Percentiles rank a stretch among this genome's conserved stretches.
Conservation (phyloP, 2,329 filamentous ascomycete genomes). For the Epichloe scottii region DNA sequence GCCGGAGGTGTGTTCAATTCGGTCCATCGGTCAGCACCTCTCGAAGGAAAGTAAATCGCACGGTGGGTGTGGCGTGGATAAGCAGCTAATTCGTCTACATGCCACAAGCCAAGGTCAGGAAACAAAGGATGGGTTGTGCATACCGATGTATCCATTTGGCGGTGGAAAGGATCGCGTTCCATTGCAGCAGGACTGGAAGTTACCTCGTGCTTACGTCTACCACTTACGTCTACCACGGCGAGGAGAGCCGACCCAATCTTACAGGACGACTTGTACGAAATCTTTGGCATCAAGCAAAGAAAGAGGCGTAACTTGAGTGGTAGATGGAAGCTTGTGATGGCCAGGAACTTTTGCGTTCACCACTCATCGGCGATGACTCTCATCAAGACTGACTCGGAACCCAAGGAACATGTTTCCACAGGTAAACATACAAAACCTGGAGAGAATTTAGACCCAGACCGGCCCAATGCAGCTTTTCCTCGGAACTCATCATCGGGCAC, state of each 20-base stretch:
- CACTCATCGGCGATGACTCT: background rate
- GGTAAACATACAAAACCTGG: background rate
- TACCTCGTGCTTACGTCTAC: background rate
- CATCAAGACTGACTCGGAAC: background rate
- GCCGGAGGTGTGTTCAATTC: background rate
- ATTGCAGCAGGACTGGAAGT: background rate
- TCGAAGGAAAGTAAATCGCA: background rate
- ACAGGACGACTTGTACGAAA: background rate
- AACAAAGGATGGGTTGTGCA: background rate
- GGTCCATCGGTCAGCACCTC: background rate
- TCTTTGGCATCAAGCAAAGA: background rate
- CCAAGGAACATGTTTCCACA: background rate
- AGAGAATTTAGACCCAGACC: background rate
- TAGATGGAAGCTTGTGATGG: background rate
- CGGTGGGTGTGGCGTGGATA: background rate
- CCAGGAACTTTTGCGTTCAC: background rate
- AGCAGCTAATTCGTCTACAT: background rate
- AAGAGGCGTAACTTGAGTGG: too few relatives aligned
- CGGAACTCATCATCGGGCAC: background rate
- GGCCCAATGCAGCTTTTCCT: background rate
- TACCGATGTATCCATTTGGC: background rate
- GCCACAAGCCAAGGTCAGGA: background rate
- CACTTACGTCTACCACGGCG: background rate
- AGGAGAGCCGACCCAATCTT: background rate
- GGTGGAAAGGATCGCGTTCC: background rate